These are phyloP conservation scores for Xylaria multiplex DNA, from an alignment of 2,329 filamentous ascomycete genomes.

Conservation along the genomic window DNA sequence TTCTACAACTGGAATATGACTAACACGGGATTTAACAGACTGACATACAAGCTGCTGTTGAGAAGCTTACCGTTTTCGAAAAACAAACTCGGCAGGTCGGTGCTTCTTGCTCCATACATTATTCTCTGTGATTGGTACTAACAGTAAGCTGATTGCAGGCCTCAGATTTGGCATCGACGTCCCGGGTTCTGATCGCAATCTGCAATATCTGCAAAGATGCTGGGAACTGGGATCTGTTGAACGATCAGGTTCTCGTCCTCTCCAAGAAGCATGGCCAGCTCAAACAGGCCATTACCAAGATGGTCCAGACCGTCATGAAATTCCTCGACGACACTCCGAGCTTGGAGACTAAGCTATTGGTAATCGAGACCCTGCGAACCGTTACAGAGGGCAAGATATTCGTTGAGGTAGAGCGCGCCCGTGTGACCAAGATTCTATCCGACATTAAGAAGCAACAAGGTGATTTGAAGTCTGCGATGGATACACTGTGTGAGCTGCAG, in stretches of 20 bases:
- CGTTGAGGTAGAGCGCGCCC: constrained; percentile 96
- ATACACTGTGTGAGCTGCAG: constrained; percentile 95
- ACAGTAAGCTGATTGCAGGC: constrained; percentile 63
- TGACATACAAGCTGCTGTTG: constrained; percentile 86
- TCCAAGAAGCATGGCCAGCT: constrained; percentile 99
- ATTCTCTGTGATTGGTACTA: constrained; percentile 42
- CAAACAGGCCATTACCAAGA: constrained; percentile 98
- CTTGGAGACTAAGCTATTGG: constrained; percentile 86
- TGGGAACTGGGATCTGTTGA: constrained; percentile 92
- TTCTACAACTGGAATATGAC: background rate
- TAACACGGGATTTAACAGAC: constrained; percentile 56
- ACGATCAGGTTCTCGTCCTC: constrained; percentile 93
- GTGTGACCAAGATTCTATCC: constrained; percentile 92
- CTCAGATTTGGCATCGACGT: constrained; percentile 95
- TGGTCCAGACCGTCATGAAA: constrained; percentile 95
- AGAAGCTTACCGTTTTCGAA: constrained; percentile 91
- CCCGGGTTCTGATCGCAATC: constrained; percentile 84
- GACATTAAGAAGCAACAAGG: constrained; percentile 98
- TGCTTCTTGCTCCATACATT: constrained; percentile 34
- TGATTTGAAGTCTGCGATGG: constrained; percentile 87
- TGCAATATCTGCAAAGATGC: constrained; percentile 94
- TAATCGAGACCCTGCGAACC: constrained; percentile 94
- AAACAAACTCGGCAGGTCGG: constrained; percentile 95
- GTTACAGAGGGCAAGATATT: constrained; percentile 99
- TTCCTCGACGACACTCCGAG: constrained; percentile 89